Conservation (phyloP, 164 flowering plant species). For the Platanus orientalis region DNA sequence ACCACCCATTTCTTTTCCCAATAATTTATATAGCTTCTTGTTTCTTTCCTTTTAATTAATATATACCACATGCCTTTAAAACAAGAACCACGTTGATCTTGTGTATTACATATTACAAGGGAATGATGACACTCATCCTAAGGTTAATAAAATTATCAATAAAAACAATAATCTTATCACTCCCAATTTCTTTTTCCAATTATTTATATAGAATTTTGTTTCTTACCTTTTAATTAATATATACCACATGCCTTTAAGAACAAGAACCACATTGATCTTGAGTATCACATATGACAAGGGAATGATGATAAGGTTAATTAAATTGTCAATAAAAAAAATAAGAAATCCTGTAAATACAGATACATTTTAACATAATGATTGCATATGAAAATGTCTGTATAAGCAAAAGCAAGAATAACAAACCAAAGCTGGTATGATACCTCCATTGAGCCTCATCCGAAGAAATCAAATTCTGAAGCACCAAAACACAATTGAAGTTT, state of each 20-base stretch:
- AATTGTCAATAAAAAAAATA: too few species aligned
- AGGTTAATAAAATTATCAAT: too few species aligned
- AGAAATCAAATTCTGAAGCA: slow-evolving; percentile 21
- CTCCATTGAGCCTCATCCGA: slow-evolving; percentile 34
- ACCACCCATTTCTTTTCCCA: too few species aligned
- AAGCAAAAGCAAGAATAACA: neutral
- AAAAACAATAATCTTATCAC: too few species aligned
- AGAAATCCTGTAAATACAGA: neutral
- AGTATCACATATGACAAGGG: neutral
- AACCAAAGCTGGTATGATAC: slow-evolving; percentile 33
- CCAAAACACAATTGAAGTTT: slow-evolving; percentile 24
- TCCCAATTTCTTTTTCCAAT: too few species aligned
- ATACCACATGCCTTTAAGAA: neutral
- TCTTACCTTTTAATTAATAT: too few species aligned
- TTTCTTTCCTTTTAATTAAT: too few species aligned
- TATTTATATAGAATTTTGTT: too few species aligned
- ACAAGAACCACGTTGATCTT: neutral
- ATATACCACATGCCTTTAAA: neutral
- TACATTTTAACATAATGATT: neutral
- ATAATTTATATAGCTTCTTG: too few species aligned
- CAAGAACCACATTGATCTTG: neutral
- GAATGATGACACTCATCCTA: too few species aligned
- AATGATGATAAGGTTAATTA: too few species aligned
- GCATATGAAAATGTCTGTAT: neutral
- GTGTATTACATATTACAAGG: neutral